phyloP scores from a whole-genome alignment of 1,139 yeast species.

The Suhomyces bolitotheri region DNA sequence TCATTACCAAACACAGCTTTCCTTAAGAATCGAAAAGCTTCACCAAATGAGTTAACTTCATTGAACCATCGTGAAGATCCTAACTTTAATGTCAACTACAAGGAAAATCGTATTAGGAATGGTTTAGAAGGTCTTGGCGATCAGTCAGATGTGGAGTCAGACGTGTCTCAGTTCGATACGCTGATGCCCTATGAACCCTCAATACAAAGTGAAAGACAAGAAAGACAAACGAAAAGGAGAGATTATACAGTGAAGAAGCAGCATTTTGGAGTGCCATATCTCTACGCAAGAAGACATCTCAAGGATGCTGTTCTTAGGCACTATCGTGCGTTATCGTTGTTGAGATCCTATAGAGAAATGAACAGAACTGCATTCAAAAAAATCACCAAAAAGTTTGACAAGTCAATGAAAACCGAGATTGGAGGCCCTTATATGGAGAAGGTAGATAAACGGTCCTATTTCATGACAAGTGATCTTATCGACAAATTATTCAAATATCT shows the following conservation, averaged over 20 bases:
- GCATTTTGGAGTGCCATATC: slow-evolving; percentile 56
- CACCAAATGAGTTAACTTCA: slow-evolving; percentile 11
- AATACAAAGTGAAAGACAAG: slow-evolving; percentile 17
- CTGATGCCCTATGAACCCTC: slow-evolving; percentile 1
- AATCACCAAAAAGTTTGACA: slow-evolving; percentile 86
- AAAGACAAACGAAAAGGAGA: slow-evolving; percentile 24
- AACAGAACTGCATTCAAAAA: slow-evolving; percentile 89
- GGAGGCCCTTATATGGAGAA: slow-evolving; percentile 59
- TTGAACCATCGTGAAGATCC: slow-evolving; percentile 8
- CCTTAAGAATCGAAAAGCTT: slow-evolving; percentile 27
- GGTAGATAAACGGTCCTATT: slow-evolving; percentile 54
- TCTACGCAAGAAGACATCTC: slow-evolving; percentile 71
- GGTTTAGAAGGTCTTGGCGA: slow-evolving; percentile 24
- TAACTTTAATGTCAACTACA: slow-evolving; percentile 33
- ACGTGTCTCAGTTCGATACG: slow-evolving; percentile 1
- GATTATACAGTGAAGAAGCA: slow-evolving; percentile 36
- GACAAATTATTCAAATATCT: slow-evolving; percentile 62
- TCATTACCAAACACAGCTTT: slow-evolving; percentile 55
- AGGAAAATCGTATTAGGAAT: slow-evolving; percentile 44
- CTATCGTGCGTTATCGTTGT: slow-evolving; percentile 74
- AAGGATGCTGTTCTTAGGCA: slow-evolving; percentile 77
- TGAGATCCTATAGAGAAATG: slow-evolving; percentile 72
- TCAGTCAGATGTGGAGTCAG: slow-evolving; percentile 9
- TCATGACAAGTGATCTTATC: slow-evolving; percentile 63
- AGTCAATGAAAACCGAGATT: slow-evolving; percentile 54